Conservation (phyloP, 352 stramenopile genomes). For the Globisporangium heterothallicum region DNA sequence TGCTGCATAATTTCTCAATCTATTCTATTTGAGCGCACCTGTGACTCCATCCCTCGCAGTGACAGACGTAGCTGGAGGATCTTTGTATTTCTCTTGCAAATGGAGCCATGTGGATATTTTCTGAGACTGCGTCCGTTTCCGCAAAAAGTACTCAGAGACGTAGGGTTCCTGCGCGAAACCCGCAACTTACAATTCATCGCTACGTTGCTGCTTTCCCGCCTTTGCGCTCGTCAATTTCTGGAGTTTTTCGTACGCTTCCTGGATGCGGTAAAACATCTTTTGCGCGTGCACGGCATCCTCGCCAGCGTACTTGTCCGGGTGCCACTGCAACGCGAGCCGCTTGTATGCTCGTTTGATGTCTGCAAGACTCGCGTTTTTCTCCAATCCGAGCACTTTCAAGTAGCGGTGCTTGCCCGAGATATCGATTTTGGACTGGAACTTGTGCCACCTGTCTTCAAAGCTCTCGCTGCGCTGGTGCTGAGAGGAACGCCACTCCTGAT, state of each 20-base stretch:
- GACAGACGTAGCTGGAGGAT: too few species aligned
- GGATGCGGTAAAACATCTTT: constrained; percentile 18
- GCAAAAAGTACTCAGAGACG: too few species aligned
- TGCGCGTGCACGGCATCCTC: constrained; percentile 12
- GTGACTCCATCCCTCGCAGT: too few species aligned
- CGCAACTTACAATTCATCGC: constrained; percentile 3
- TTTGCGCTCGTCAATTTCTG: constrained; percentile 4
- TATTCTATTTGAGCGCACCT: neutral
- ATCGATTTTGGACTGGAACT: constrained; percentile 15
- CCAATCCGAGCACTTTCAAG: constrained; percentile 14
- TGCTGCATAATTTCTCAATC: neutral
- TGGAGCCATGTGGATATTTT: too few species aligned
- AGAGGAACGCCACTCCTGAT: neutral
- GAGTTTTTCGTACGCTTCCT: constrained; percentile 23
- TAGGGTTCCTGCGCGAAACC: too few species aligned
- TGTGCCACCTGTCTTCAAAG: constrained; percentile 13
- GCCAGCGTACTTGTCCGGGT: constrained; percentile 20
- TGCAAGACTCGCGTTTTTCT: neutral
- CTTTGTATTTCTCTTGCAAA: too few species aligned
- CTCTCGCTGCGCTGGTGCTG: neutral
- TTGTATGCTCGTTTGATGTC: constrained; percentile 21
- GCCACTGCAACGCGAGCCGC: constrained; percentile 19
- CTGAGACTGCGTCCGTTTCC: too few species aligned
- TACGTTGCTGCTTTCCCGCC: neutral
- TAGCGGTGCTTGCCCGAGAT: constrained; percentile 15